Evolutionary conservation across 2,329 filamentous ascomycete species (phyloP), one percentile per base, ranked within the genome.

Genomic region (Dactylellina drechsleri): DNA sequence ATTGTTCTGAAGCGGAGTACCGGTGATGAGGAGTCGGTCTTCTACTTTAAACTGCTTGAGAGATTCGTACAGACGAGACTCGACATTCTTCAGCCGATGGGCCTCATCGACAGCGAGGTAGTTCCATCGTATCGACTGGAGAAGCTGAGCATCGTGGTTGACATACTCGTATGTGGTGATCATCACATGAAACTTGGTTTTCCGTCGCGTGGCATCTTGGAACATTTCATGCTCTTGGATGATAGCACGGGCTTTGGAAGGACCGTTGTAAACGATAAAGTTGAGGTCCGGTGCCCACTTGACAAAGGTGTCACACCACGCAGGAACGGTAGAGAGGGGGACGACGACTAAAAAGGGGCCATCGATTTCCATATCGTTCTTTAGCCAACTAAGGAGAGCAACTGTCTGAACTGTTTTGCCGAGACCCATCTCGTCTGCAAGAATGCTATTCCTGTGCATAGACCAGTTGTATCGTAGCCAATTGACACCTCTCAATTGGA

Each of bases 321-420:
- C 93, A 5, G 95, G 94, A 84, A 99, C 97, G 56, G 96, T 97
- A 75, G 94, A 98, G 23, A 99, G 86, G 28, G 95, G 95, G 6
- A 97, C 95, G n/a, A 98, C 92, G 73, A 98, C 94, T 50, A 99
- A 88, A 80, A 97, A 98, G 0, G 95, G 95, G 0, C 95, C 95
- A 82, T 98, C 92, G 81, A 99, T 95, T 58, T 86, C 87, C 78
- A 94, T 89, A 71, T 93, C 89, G 82, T 98, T 94, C 65, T 92
- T 91, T 74, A 99, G 86, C 78, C 95, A 99, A 81, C 94, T 97
- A 82, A 99, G 90, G 82, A 98, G 98, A 0, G 94, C 90, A 28
- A 99, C 93, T 0, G 94, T 97, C 83, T 99, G 95, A 0, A 99
- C 95, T 0, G 95, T 99, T 84, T 99, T 99, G 28, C 95, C 95